A percentile compares a stretch with the other conserved stretches of the same genome.
These are phyloP conservation scores for Tylopilus felleus DNA, from an alignment of 768 basidiomycete genomes.

Conservation along the genomic window DNA sequence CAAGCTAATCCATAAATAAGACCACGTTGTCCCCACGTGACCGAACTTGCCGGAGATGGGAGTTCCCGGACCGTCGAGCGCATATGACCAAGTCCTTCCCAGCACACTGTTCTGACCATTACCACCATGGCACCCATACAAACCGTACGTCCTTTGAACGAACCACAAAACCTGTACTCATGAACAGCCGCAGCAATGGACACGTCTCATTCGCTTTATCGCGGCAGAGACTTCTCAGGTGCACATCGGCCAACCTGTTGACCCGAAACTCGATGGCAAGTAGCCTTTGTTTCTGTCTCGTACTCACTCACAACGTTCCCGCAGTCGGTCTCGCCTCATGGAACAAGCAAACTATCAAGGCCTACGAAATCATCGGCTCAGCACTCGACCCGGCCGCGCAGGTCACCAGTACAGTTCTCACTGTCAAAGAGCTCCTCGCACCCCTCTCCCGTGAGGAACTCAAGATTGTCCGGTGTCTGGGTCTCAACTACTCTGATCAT, in stretches of 20 bases:
- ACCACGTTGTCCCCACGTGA: constrained; percentile 33
- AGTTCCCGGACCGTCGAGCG: not conserved
- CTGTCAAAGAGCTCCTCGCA: constrained; percentile 66
- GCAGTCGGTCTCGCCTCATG: constrained; percentile 59
- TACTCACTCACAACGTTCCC: not conserved
- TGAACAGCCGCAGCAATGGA: constrained; percentile 44
- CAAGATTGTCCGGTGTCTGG: constrained; percentile 70
- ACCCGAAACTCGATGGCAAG: constrained; percentile 61
- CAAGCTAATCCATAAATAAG: not conserved
- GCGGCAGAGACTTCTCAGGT: constrained; percentile 70
- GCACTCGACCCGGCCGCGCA: constrained; percentile 64
- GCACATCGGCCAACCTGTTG: constrained; percentile 76
- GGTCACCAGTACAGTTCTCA: constrained; percentile 60
- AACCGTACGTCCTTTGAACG: constrained; percentile 40
- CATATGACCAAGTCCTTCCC: constrained; percentile 1
- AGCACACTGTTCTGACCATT: not conserved
- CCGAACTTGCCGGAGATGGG: not conserved
- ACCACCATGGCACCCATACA: constrained; percentile 53
- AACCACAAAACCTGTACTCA: not conserved
- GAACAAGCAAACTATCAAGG: constrained; percentile 55
- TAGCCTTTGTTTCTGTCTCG: not conserved
- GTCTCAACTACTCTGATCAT: constrained; percentile 83
- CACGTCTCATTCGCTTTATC: constrained; percentile 77
- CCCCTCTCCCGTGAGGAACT: constrained; percentile 68
- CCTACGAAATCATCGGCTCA: constrained; percentile 68